Evolutionary conservation across 148 eudicot genomes (phyloP).

Genomic region (Spergularia bocconei): DNA sequence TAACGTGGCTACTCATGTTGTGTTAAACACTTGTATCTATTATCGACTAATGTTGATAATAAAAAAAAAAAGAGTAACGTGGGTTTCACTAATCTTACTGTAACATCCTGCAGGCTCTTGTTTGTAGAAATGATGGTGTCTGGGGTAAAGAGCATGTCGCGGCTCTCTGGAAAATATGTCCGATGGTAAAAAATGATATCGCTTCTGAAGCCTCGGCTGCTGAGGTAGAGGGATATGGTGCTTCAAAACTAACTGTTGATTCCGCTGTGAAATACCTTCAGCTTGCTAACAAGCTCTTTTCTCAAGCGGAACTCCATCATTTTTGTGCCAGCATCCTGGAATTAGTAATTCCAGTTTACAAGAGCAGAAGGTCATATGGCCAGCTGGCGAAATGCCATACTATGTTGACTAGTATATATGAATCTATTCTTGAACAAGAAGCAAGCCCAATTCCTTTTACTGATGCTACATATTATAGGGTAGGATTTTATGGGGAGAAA

Average conservation of each 20-base stretch:
- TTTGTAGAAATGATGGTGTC: constrained; percentile 92
- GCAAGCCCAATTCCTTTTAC: constrained; percentile 97
- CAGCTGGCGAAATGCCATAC: constrained; percentile 98
- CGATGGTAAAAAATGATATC: constrained; percentile 88
- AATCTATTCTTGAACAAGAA: constrained; percentile 98
- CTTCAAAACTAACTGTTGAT: constrained; percentile 96
- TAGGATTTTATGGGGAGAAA: constrained; percentile 95
- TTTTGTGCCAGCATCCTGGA: constrained; percentile 97
- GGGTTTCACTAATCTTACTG: neutral
- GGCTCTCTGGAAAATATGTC: constrained; percentile 90
- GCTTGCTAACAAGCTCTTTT: constrained; percentile 97
- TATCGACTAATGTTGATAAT: neutral
- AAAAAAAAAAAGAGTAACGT: neutral
- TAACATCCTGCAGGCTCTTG: constrained; percentile 67
- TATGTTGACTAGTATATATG: constrained; percentile 90
- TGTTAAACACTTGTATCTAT: neutral
- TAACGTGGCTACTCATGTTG: neutral
- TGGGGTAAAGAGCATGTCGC: constrained; percentile 89
- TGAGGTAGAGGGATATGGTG: constrained; percentile 99
- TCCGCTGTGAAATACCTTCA: constrained; percentile 96
- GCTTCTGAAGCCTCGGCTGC: constrained; percentile 92
- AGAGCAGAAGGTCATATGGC: constrained; percentile 93
- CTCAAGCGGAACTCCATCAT: constrained; percentile 93
- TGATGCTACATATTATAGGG: constrained; percentile 98
- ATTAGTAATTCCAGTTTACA: constrained; percentile 94